Percentiles rank a stretch among this genome's conserved stretches.
Evolutionary conservation across 1,284 basidiomycete species (phyloP).

Genomic region (Malassezia vespertilionis): DNA sequence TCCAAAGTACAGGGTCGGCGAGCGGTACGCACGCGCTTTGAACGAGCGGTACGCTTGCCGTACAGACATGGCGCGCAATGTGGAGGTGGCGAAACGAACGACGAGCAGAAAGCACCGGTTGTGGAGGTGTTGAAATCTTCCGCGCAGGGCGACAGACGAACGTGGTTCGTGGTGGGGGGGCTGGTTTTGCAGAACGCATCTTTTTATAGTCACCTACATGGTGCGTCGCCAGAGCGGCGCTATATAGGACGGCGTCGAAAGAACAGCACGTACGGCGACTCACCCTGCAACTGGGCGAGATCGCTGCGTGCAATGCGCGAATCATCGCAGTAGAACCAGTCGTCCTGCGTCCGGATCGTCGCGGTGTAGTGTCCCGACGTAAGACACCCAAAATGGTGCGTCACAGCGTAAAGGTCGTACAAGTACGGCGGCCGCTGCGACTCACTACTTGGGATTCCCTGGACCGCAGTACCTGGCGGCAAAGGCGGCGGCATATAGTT

Average conservation of each 20-base stretch:
- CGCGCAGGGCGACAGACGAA: no score
- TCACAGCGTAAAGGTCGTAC: constrained; percentile 50
- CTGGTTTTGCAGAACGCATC: no score
- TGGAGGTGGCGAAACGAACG: no score
- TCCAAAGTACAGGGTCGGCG: constrained; percentile 59
- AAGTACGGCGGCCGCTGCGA: constrained; percentile 43
- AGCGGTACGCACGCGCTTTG: neutral
- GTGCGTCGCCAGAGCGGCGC: constrained; percentile 1
- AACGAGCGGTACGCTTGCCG: neutral
- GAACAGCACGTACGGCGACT: constrained; percentile 40
- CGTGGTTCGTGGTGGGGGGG: no score
- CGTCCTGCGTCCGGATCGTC: constrained; percentile 28
- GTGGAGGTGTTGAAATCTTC: no score
- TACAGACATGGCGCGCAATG: neutral
- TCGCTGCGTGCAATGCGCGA: constrained; percentile 25
- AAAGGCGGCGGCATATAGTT: constrained; percentile 67
- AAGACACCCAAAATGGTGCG: constrained; percentile 47
- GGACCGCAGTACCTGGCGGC: constrained; percentile 20
- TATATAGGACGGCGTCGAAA: constrained; percentile 23
- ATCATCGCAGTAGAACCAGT: constrained; percentile 46
- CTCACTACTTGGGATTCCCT: constrained; percentile 21
- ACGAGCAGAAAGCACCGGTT: no score
- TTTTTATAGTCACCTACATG: no score
- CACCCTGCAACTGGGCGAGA: constrained; percentile 31
- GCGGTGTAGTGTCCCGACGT: constrained; percentile 47